Conservation (phyloP, 176 grass and related monocot species). For the Pontederia crassipes region DNA sequence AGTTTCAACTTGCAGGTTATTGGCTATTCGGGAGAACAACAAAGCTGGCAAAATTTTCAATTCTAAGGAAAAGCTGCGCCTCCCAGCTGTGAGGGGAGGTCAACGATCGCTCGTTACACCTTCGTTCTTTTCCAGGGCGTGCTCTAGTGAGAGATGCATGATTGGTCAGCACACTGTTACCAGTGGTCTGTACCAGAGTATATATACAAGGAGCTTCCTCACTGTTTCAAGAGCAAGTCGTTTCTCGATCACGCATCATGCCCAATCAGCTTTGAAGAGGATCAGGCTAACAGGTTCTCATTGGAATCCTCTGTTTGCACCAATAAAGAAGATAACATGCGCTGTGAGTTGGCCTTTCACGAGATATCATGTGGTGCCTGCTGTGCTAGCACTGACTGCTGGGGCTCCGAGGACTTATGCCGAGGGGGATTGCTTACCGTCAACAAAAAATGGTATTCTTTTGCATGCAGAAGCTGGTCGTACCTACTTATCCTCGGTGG, state of each 20-base stretch:
- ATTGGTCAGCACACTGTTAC: conserved; percentile 3
- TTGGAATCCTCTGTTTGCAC: conserved; percentile 21
- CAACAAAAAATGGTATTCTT: conserved; percentile 30
- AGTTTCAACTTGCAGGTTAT: conserved; percentile 32
- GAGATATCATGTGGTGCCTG: conserved; percentile 56
- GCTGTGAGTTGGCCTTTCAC: conserved; percentile 52
- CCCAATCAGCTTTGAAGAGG: conserved; percentile 50
- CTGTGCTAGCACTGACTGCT: conserved; percentile 44
- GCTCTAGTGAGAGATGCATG: conserved; percentile 31
- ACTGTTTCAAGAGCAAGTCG: conserved; percentile 20
- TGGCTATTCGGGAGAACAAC: conserved; percentile 42
- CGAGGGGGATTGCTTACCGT: conserved; percentile 29
- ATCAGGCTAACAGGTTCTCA: conserved; percentile 30
- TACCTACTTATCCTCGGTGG: conserved; percentile 45
- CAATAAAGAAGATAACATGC: conserved; percentile 41
- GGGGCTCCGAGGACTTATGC: conserved; percentile 39
- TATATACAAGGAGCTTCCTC: conserved; percentile 27
- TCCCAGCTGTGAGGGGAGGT: conserved; percentile 19
- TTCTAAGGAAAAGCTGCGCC: conserved; percentile 24
- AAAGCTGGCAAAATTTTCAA: conserved; percentile 41
- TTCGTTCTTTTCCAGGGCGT: conserved; percentile 40
- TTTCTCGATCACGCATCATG: conserved; percentile 35
- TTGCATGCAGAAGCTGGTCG: conserved; percentile 40
- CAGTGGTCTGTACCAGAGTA: conserved; percentile 25
- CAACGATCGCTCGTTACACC: conserved; percentile 41